A percentile compares a stretch with the other conserved stretches of the same genome.
phyloP scores from a whole-genome alignment of 805 yeast genomes.

The Ogataea thermomethanolica region DNA sequence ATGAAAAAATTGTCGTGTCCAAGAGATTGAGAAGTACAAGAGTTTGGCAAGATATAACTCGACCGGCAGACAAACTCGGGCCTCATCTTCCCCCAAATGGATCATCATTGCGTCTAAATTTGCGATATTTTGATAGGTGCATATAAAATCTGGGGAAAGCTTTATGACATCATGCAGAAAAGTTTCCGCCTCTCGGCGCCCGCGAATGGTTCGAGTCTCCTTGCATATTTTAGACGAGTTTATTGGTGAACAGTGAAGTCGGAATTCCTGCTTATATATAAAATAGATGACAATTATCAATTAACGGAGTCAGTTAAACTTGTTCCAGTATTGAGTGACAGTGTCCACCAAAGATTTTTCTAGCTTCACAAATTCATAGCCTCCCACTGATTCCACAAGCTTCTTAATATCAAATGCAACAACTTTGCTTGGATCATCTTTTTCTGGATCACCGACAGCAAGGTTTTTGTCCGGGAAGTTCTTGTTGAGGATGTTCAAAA shows the following conservation, averaged over 20 bases:
- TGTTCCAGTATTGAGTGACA: constrained; percentile 29
- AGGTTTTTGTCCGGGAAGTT: constrained; percentile 44
- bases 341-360: constrained; percentile 41
- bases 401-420: constrained; percentile 2
- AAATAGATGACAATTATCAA: not conserved
- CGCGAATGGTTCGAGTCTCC: too few relatives aligned
- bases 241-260: not conserved
- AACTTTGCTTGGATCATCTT: constrained; percentile 6
- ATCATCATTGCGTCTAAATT: not conserved
- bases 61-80: not conserved
- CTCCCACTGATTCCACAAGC: constrained; percentile 18
- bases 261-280: too few relatives aligned
- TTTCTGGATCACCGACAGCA: constrained; percentile 40
- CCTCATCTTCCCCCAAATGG: not conserved
- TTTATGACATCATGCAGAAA: too few relatives aligned
- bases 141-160: not conserved
- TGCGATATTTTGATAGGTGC: not conserved
- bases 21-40: too few relatives aligned
- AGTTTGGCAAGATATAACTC: too few relatives aligned
- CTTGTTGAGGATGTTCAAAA: constrained; percentile 33
- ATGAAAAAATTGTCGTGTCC: too few relatives aligned
- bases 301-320: not conserved
- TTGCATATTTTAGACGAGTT: not conserved
- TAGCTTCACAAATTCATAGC: constrained; percentile 35
- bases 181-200: too few relatives aligned